phyloP scores from a whole-genome alignment of 345 rosid species.

The Tarenaya hassleriana region DNA sequence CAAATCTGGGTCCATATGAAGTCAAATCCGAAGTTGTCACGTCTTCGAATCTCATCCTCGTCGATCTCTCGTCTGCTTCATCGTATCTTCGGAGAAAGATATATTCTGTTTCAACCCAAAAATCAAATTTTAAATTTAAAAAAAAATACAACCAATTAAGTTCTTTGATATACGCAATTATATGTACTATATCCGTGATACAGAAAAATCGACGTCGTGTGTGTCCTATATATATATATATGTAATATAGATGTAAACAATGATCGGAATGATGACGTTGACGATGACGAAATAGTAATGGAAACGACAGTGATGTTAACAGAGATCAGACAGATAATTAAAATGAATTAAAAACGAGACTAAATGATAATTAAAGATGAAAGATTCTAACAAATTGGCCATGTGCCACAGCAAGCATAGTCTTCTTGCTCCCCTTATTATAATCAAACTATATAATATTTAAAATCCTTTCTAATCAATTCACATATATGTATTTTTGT shows the following conservation, averaged over 20 bases:
- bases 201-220: not conserved
- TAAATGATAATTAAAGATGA: no score
- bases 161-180: not conserved
- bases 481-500: constrained; percentile 15
- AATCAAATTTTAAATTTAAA: no score
- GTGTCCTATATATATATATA: no score
- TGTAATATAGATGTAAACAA: no score
- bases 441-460: constrained; percentile 5
- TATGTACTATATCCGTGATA: not conserved
- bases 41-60: constrained; percentile 50
- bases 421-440: constrained; percentile 21
- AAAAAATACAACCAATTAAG: no score
- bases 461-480: constrained; percentile 18
- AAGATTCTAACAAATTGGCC: constrained; percentile 23
- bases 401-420: constrained; percentile 30
- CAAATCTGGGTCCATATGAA: constrained; percentile 26
- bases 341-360: not conserved
- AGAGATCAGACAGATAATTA: constrained; percentile 6
- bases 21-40: constrained; percentile 24
- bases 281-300: not conserved
- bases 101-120: constrained; percentile 39
- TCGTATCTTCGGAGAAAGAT: constrained; percentile 41
- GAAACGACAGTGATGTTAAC: constrained; percentile 15
- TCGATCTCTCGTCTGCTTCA: constrained; percentile 47
- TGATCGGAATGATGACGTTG: no score